A percentile compares a stretch with the other conserved stretches of the same genome.
Conservation (phyloP, 2,329 filamentous ascomycete genomes). For the Colletotrichum lentis region DNA sequence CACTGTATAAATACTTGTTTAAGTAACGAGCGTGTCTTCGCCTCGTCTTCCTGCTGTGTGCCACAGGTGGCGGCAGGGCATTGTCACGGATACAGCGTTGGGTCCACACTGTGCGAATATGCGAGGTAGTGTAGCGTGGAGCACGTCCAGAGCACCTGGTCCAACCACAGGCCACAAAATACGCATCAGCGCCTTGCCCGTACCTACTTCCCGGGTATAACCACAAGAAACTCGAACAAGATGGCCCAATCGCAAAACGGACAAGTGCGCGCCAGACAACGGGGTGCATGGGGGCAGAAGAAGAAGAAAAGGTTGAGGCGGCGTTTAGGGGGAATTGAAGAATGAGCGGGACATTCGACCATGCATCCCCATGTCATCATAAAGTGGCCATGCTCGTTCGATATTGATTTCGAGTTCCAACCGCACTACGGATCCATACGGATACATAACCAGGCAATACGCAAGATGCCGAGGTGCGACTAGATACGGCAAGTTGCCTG, state of each 20-base stretch:
- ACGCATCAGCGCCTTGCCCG: background rate
- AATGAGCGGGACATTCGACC: slow-evolving; percentile 1
- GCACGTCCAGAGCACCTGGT: background rate
- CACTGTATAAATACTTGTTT: slow-evolving; percentile 16
- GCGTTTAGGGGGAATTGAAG: slow-evolving; percentile 7
- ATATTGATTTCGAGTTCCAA: slow-evolving; percentile 32
- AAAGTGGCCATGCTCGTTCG: slow-evolving; percentile 26
- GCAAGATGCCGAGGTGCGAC: slow-evolving; percentile 13
- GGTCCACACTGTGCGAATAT: slow-evolving; percentile 24
- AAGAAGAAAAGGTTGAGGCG: background rate
- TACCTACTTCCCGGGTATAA: background rate
- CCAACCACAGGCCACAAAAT: background rate
- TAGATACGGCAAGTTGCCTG: slow-evolving; percentile 25
- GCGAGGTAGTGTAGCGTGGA: background rate
- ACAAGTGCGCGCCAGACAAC: background rate
- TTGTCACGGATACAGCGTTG: slow-evolving; percentile 34
- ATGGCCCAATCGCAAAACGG: background rate
- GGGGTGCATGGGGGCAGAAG: background rate
- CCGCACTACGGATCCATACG: background rate
- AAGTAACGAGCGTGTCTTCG: background rate
- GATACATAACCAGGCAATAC: no score
- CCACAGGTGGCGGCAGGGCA: slow-evolving; percentile 18
- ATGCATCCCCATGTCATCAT: slow-evolving; percentile 22
- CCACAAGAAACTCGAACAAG: background rate
- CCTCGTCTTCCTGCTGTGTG: slow-evolving; percentile 26